These are phyloP conservation scores for Williopsis jadinii DNA, from an alignment of 1,139 yeast species.

Conservation along the genomic window DNA sequence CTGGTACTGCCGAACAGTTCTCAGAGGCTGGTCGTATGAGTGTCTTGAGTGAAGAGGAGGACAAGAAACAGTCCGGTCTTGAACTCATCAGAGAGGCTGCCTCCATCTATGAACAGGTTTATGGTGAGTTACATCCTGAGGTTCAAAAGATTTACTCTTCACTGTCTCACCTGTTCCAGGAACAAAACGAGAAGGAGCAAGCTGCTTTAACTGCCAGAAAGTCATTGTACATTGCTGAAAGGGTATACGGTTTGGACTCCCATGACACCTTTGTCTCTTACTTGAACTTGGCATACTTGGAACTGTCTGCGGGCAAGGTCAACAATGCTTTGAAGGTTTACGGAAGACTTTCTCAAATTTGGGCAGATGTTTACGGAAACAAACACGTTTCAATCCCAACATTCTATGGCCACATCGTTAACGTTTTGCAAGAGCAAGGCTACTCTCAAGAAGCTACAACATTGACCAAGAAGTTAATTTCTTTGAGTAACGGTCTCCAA, in stretches of 20 bases:
- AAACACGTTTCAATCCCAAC: constrained; percentile 67
- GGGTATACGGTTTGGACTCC: constrained; percentile 76
- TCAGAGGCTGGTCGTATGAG: constrained; percentile 63
- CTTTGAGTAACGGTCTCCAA: constrained; percentile 38
- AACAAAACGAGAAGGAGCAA: constrained; percentile 46
- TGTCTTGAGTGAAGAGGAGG: constrained; percentile 29
- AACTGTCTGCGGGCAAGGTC: constrained; percentile 52
- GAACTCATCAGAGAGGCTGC: constrained; percentile 63
- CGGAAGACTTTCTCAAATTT: constrained; percentile 50
- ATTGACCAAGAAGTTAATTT: constrained; percentile 44
- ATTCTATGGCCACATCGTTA: constrained; percentile 59
- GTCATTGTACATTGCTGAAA: constrained; percentile 68
- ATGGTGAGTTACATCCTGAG: constrained; percentile 74
- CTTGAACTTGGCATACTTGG: constrained; percentile 69
- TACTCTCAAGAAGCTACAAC: constrained; percentile 38
- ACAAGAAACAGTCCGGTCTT: constrained; percentile 43
- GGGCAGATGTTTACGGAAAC: constrained; percentile 47
- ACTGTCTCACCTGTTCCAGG: constrained; percentile 62
- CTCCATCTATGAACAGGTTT: constrained; percentile 72
- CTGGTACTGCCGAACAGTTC: constrained; percentile 69
- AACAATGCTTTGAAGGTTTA: constrained; percentile 59
- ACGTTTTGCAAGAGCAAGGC: constrained; percentile 49
- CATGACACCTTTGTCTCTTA: constrained; percentile 68
- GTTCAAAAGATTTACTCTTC: constrained; percentile 66
- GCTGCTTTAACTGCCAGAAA: constrained; percentile 69